Conservation (phyloP, 768 basidiomycete species). For the Agrocybe praecox region DNA sequence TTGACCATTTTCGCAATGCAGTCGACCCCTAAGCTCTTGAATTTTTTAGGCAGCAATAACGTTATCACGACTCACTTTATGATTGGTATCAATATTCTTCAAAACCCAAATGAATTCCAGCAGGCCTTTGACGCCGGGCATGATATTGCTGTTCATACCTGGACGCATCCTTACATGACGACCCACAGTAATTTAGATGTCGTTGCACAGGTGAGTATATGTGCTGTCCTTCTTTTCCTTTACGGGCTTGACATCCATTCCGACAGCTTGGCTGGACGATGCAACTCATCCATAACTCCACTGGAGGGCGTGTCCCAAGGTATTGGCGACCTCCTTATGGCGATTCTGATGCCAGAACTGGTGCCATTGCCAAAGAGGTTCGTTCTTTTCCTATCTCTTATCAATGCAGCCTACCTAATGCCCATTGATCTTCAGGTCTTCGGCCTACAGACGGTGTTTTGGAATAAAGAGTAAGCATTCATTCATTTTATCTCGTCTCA, state of each 20-base stretch:
- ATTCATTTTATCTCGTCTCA: background rate
- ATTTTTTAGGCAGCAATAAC: slow-evolving; percentile 69
- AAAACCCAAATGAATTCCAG: slow-evolving; percentile 56
- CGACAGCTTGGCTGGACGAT: slow-evolving; percentile 75
- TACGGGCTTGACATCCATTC: background rate
- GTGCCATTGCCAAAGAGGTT: slow-evolving; percentile 83
- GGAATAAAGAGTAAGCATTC: slow-evolving; percentile 81
- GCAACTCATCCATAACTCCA: slow-evolving; percentile 77
- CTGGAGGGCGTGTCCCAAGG: slow-evolving; percentile 66
- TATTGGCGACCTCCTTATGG: slow-evolving; percentile 93
- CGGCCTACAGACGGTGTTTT: slow-evolving; percentile 80
- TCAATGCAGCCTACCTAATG: background rate
- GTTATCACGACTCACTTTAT: slow-evolving; percentile 85
- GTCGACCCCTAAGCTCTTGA: slow-evolving; percentile 52
- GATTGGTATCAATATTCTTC: slow-evolving; percentile 79
- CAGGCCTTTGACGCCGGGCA: slow-evolving; percentile 47
- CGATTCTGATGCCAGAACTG: slow-evolving; percentile 81
- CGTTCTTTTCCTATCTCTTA: background rate
- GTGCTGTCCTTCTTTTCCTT: background rate
- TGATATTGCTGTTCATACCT: slow-evolving; percentile 62
- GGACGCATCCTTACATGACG: slow-evolving; percentile 83
- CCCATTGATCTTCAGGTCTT: slow-evolving; percentile 45
- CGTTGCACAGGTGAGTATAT: slow-evolving; percentile 55
- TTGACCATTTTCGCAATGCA: slow-evolving; percentile 17
- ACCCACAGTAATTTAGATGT: slow-evolving; percentile 69